Evolutionary conservation across 305 asterid genomes (phyloP).

Genomic region (Fraxinus latifolia): DNA sequence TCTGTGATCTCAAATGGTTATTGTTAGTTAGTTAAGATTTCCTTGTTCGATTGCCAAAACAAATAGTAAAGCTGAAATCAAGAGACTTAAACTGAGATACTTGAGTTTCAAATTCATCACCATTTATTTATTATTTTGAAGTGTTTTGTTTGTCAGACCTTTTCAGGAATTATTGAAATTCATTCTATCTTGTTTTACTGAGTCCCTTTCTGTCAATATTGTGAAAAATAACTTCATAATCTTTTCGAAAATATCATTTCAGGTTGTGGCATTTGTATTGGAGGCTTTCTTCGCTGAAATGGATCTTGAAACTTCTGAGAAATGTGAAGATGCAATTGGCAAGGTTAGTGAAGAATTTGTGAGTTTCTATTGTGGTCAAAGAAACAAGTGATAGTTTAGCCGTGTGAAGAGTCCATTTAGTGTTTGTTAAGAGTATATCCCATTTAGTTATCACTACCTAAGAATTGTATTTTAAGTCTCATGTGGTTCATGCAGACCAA

Average conservation of each 20-base stretch:
- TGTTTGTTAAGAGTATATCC: background rate
- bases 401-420: background rate
- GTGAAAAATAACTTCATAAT: constrained; percentile 6
- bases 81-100: background rate
- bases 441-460: background rate
- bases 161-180: background rate
- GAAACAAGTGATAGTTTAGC: background rate
- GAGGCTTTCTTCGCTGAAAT: constrained; percentile 98
- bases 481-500: background rate
- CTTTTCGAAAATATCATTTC: constrained; percentile 23
- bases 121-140: background rate
- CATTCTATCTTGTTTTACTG: background rate
- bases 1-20: background rate
- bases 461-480: background rate
- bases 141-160: background rate
- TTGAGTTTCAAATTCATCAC: background rate
- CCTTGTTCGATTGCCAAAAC: background rate
- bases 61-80: background rate
- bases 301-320: constrained; percentile 68
- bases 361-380: background rate
- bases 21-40: background rate
- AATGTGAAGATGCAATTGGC: constrained; percentile 34
- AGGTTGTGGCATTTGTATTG: constrained; percentile 97
- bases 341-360: constrained; percentile 46
- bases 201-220: background rate